Conservation (phyloP, 768 basidiomycete species). For the Suillus subalutaceus region DNA sequence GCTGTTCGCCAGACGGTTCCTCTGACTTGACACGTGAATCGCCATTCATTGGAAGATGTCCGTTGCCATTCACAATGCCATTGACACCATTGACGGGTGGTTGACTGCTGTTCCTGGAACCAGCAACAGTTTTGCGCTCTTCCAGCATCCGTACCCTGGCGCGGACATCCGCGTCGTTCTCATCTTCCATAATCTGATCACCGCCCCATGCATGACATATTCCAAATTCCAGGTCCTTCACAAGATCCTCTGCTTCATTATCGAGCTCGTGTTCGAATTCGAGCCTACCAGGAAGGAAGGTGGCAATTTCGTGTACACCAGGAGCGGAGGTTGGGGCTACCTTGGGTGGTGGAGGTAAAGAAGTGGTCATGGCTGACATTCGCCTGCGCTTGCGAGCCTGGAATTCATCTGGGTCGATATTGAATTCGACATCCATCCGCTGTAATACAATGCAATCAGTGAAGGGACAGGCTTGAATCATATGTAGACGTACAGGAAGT, state of each 20-base stretch:
- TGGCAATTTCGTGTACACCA: slow-evolving; percentile 88
- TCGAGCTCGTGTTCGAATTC: slow-evolving; percentile 98
- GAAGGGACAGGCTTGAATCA: slow-evolving; percentile 12
- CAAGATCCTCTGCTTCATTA: slow-evolving; percentile 93
- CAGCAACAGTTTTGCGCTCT: slow-evolving; percentile 34
- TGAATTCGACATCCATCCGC: slow-evolving; percentile 60
- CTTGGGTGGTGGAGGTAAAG: slow-evolving; percentile 60
- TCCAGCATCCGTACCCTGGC: slow-evolving; percentile 46
- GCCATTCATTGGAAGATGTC: slow-evolving; percentile 41
- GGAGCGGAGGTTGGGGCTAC: slow-evolving; percentile 86
- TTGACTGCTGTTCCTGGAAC: slow-evolving; percentile 26
- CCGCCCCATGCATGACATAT: slow-evolving; percentile 86
- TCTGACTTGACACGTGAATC: slow-evolving; percentile 42
- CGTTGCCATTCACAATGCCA: slow-evolving; percentile 41
- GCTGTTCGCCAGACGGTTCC: slow-evolving; percentile 47
- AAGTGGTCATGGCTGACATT: slow-evolving; percentile 77
- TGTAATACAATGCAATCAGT: slow-evolving; percentile 17
- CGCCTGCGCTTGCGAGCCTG: slow-evolving; percentile 87
- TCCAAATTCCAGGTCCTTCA: slow-evolving; percentile 96
- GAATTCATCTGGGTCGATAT: slow-evolving; percentile 80
- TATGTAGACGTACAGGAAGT: slow-evolving; percentile 62
- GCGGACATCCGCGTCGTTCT: slow-evolving; percentile 73
- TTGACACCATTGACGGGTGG: slow-evolving; percentile 25
- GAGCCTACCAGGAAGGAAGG: slow-evolving; percentile 93
- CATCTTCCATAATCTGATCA: slow-evolving; percentile 77